These are phyloP conservation scores for Ophiostoma tasmaniense DNA, from an alignment of 2,329 filamentous ascomycete genomes.

Conservation along the genomic window DNA sequence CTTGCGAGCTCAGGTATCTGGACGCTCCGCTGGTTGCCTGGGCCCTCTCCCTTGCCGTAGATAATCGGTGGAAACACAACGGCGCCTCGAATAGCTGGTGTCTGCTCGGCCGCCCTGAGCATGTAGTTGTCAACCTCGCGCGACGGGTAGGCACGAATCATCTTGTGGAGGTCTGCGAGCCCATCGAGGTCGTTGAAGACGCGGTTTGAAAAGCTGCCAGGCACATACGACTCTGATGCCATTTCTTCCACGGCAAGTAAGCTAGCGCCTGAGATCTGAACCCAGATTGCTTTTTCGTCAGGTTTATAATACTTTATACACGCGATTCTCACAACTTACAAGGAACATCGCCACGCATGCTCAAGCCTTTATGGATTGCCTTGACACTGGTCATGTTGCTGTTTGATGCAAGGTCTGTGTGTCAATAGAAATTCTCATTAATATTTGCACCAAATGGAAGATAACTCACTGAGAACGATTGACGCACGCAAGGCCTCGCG, in stretches of 20 bases:
- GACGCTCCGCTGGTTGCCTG: neutral
- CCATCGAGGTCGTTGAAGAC: neutral
- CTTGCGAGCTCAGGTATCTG: neutral
- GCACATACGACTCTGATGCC: neutral
- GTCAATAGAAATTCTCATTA: neutral
- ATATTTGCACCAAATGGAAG: neutral
- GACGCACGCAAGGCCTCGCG: neutral
- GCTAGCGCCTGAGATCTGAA: neutral
- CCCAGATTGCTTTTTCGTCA: neutral
- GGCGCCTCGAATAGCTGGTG: neutral
- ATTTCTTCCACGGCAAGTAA: neutral
- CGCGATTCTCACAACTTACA: neutral
- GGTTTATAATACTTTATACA: neutral
- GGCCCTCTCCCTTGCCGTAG: neutral
- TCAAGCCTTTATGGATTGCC: neutral
- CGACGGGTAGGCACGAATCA: neutral
- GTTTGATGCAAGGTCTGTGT: neutral
- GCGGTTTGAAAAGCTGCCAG: neutral
- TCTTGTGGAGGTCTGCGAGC: neutral
- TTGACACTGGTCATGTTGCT: neutral
- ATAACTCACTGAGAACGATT: neutral
- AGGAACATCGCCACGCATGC: neutral
- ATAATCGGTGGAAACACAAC: neutral
- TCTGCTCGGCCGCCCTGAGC: neutral
- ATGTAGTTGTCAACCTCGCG: neutral